These are phyloP conservation scores for Alisma plantagoaquatica DNA, from an alignment of 106 monocot species.

Conservation along the genomic window DNA sequence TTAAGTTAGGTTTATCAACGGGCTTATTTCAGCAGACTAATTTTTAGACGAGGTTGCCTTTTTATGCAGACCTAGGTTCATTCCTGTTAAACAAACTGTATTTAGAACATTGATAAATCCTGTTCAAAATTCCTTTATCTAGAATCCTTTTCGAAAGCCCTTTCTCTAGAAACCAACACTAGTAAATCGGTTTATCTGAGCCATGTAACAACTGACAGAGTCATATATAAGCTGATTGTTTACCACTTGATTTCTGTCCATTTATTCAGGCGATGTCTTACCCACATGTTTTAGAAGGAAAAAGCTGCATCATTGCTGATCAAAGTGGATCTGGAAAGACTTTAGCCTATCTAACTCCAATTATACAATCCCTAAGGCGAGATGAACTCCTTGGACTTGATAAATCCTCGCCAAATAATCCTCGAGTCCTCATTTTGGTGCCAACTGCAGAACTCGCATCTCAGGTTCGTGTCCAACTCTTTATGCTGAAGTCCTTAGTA, in stretches of 20 bases:
- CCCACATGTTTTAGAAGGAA: constrained; percentile 60
- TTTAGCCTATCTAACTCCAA: constrained; percentile 78
- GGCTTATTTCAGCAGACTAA: too few relatives aligned
- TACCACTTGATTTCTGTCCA: not conserved
- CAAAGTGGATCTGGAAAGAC: constrained; percentile 99
- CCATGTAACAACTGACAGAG: too few relatives aligned
- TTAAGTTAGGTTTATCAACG: too few relatives aligned
- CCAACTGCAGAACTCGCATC: constrained; percentile 95
- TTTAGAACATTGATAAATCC: not conserved
- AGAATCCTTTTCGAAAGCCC: not conserved
- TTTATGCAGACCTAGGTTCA: too few relatives aligned
- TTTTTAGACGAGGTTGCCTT: too few relatives aligned
- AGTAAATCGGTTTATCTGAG: not conserved
- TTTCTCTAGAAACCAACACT: not conserved
- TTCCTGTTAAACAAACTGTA: not conserved
- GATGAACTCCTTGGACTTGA: constrained; percentile 58
- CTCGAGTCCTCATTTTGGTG: constrained; percentile 61
- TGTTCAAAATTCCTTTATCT: not conserved
- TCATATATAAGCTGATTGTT: too few relatives aligned
- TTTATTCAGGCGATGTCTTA: constrained; percentile 65
- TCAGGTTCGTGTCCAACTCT: constrained; percentile 84
- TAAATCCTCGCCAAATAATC: constrained; percentile 45
- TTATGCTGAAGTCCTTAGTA: too few relatives aligned
- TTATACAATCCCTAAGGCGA: constrained; percentile 65
- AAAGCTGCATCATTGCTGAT: constrained; percentile 87